Evolutionary conservation across 306 rosid species (phyloP), one percentile per base, ranked within the genome.

Genomic region (cucumber (Cucumis sativus)): DNA sequence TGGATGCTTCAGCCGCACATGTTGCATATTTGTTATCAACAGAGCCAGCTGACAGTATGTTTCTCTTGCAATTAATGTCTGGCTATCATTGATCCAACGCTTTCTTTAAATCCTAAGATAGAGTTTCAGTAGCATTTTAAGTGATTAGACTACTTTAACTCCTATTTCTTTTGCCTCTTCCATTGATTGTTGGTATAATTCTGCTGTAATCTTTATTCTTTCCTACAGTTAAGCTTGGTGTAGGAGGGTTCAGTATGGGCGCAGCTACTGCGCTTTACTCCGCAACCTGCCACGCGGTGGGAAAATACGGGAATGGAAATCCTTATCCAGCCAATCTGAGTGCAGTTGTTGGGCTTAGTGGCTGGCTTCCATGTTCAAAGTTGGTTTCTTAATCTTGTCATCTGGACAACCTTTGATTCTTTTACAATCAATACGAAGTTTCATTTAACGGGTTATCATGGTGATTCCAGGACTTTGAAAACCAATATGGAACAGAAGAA

Each of bases 321-420:
- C 86, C 88, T 63, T 95, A 86, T 82, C 92, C 97, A 0, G 89
- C 92, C 82, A 90, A 85, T 77, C n/a, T 91, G 80, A 86, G 96
- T 82, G 97, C 92, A 13, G 90, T 83, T 78, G 93, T 92, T 79
- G 97, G 97, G 74, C 86, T 95, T 58, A 95, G 99, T 83, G 99
- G 99, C 83, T 95, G 99, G 99, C 99, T 95, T 85, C 99, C 99
- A 45, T 92, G 99, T 88, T 82, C 99, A 84, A 95, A 88, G 99
- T 92, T 80, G 91, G 15, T 43, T 59, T 76, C 80, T 81, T 55
- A 76, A 63, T 78, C 60, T 39, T 78, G 70, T 80, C 79, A 65
- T 47, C 72, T 80, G 64, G 14, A 33, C 62, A 6, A 8, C 15
- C 43, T 59, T 35, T 28, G n/a, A 47, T 72, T 20, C 54, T 52